These are phyloP conservation scores for Rutstroemia sp. DNA, from an alignment of 2,329 filamentous ascomycete species.

Conservation along the genomic window DNA sequence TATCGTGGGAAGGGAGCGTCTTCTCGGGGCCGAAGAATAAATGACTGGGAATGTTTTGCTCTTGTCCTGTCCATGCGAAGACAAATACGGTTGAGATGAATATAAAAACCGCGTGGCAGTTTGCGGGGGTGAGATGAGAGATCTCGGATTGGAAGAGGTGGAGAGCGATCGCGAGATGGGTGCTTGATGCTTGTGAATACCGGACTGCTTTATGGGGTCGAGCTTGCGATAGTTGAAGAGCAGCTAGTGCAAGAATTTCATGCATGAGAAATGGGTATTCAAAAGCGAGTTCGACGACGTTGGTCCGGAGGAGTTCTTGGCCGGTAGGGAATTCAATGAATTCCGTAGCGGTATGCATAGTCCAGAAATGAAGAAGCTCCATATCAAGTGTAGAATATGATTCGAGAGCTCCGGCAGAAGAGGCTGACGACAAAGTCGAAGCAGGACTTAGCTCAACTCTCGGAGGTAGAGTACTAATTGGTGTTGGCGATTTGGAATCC, in stretches of 20 bases:
- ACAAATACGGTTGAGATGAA: slow-evolving; percentile 30
- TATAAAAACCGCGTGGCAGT: slow-evolving; percentile 28
- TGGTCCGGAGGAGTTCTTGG: slow-evolving; percentile 19
- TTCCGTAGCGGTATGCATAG: slow-evolving; percentile 30
- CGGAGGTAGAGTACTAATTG: slow-evolving; percentile 3
- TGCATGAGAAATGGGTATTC: slow-evolving; percentile 32
- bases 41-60: slow-evolving; percentile 17
- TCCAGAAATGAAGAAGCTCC: slow-evolving; percentile 37
- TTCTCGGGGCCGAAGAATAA: slow-evolving; percentile 30
- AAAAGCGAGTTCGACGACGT: slow-evolving; percentile 21
- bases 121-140: slow-evolving; percentile 36
- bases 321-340: slow-evolving; percentile 15
- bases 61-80: slow-evolving; percentile 29
- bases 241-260: slow-evolving; percentile 30
- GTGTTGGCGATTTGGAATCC: slow-evolving; percentile 6
- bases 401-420: neutral
- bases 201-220: slow-evolving; percentile 16
- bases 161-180: slow-evolving; percentile 27
- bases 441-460: slow-evolving; percentile 2
- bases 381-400: slow-evolving; percentile 32
- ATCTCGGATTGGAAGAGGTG: slow-evolving; percentile 32
- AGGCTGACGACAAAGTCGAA: slow-evolving; percentile 1
- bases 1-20: slow-evolving; percentile 6
- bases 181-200: slow-evolving; percentile 27
- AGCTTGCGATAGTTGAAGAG: slow-evolving; percentile 31